A percentile compares a stretch with the other conserved stretches of the same genome.
These are phyloP conservation scores for Fraxinus anomala DNA, from an alignment of 257 asterid genomes.

Conservation along the genomic window DNA sequence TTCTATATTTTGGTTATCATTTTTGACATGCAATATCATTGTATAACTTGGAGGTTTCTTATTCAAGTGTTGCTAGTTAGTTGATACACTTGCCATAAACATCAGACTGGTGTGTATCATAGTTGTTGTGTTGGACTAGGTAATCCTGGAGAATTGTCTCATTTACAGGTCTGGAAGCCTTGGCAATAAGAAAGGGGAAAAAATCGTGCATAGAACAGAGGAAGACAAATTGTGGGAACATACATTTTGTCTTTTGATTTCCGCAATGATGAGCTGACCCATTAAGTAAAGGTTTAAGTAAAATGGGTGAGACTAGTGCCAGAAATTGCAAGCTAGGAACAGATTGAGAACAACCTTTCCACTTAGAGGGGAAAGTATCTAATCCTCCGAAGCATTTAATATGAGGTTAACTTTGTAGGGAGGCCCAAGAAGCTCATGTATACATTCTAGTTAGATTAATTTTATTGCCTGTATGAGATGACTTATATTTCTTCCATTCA, in stretches of 20 bases:
- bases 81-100: neutral
- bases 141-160: neutral
- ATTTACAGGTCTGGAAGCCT: neutral
- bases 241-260: neutral
- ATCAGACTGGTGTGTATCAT: neutral
- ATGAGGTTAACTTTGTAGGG: neutral
- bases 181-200: neutral
- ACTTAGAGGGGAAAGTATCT: neutral
- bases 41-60: neutral
- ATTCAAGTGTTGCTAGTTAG: neutral
- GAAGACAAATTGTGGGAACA: neutral
- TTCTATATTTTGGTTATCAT: neutral
- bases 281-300: neutral
- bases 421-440: neutral
- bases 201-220: neutral
- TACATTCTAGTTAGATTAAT: neutral
- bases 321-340: neutral
- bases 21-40: neutral
- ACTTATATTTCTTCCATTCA: too few relatives aligned
- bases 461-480: neutral
- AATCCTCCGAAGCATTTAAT: neutral
- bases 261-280: neutral
- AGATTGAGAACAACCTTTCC: neutral
- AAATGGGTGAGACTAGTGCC: neutral
- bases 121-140: neutral